Evolutionary conservation across 495 filamentous ascomycete genomes (phyloP).

Genomic region (Aspergillus indologenus): DNA sequence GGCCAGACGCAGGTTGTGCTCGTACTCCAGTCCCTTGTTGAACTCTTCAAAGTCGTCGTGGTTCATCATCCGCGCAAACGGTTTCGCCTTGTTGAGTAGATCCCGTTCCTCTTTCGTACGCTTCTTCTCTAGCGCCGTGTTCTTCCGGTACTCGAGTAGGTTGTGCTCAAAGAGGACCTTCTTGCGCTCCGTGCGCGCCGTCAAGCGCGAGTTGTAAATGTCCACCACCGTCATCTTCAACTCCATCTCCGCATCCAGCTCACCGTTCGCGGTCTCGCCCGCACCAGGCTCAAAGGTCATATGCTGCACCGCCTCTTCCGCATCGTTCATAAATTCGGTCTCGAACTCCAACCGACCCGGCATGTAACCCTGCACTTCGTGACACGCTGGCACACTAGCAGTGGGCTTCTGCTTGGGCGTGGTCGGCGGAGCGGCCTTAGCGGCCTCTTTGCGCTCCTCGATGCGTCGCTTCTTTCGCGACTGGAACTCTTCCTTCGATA

Average conservation of each 20-base stretch:
- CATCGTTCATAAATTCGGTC: conserved; percentile 95
- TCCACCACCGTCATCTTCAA: conserved; percentile 98
- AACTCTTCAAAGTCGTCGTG: conserved; percentile 84
- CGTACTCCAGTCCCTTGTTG: conserved; percentile 77
- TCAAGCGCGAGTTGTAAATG: conserved; percentile 93
- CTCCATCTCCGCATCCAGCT: conserved; percentile 90
- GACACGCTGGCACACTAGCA: conserved; percentile 87
- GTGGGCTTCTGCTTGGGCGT: conserved; percentile 95
- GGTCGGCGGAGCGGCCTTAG: conserved; percentile 76
- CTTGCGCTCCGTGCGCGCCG: conserved; percentile 89
- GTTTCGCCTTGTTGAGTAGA: conserved; percentile 86
- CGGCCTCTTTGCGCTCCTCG: conserved; percentile 84
- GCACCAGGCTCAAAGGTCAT: conserved; percentile 98
- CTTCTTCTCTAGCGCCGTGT: conserved; percentile 84
- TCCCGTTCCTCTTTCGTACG: conserved; percentile 93
- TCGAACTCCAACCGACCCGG: conserved; percentile 96
- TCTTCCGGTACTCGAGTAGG: conserved; percentile 88
- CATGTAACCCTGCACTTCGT: conserved; percentile 99
- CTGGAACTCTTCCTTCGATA: conserved; percentile 91
- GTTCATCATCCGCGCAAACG: conserved; percentile 96
- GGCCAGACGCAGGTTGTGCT: conserved; percentile 85
- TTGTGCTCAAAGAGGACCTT: conserved; percentile 95
- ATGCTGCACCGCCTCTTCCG: conserved; percentile 95
- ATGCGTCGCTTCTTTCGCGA: conserved; percentile 90
- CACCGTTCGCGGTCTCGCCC: conserved; percentile 81